phyloP scores from a whole-genome alignment of 345 rosid genomes.

The Trapa bicornis region DNA sequence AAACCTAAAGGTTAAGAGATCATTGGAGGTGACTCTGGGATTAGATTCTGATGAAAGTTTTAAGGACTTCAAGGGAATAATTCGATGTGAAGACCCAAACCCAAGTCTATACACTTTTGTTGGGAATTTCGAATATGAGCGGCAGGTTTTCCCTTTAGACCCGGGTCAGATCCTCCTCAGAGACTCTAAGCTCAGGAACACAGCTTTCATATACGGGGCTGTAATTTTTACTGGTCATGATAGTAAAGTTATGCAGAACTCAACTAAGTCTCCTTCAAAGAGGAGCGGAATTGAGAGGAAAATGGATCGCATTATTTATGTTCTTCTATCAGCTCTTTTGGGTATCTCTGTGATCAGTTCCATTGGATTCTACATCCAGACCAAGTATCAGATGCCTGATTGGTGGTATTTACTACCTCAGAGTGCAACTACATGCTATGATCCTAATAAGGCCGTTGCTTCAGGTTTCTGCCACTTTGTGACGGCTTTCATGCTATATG shows the following conservation, averaged over 20 bases:
- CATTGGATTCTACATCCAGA: slow-evolving; percentile 74
- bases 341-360: slow-evolving; percentile 76
- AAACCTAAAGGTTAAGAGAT: slow-evolving; percentile 79
- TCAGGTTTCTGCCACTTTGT: slow-evolving; percentile 76
- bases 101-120: slow-evolving; percentile 84
- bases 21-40: slow-evolving; percentile 62
- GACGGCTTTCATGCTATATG: slow-evolving; percentile 92
- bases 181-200: slow-evolving; percentile 96
- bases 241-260: slow-evolving; percentile 95
- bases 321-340: slow-evolving; percentile 69
- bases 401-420: slow-evolving; percentile 75
- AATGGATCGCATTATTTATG: slow-evolving; percentile 85
- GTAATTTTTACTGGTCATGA: slow-evolving; percentile 88
- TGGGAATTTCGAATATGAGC: slow-evolving; percentile 66
- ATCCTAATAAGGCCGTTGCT: slow-evolving; percentile 44
- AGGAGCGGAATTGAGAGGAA: slow-evolving; percentile 82
- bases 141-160: slow-evolving; percentile 58
- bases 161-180: slow-evolving; percentile 90
- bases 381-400: slow-evolving; percentile 57
- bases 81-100: slow-evolving; percentile 92
- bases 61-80: slow-evolving; percentile 45
- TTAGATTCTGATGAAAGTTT: slow-evolving; percentile 56
- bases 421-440: slow-evolving; percentile 30
- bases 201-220: slow-evolving; percentile 67
- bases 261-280: slow-evolving; percentile 84